Evolutionary conservation across 2,329 filamentous ascomycete species (phyloP).

Genomic region (Emergomyces orientalis): DNA sequence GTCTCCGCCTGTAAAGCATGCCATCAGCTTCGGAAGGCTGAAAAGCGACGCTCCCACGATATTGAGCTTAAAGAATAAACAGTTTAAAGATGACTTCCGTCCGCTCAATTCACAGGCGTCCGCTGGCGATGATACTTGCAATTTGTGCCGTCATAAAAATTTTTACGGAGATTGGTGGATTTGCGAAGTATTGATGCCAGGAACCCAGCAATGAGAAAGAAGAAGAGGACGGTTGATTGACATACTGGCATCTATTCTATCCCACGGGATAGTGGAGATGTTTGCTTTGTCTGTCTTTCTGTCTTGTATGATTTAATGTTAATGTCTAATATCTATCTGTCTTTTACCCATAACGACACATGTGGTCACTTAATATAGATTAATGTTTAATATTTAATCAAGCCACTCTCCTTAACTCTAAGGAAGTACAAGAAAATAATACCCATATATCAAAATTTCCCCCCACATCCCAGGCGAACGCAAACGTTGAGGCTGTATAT

Average conservation of each 20-base stretch:
- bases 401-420: too few species aligned
- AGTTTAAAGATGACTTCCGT: not conserved
- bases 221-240: not conserved
- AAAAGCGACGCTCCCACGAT: not conserved
- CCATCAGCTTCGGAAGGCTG: conserved; percentile 1
- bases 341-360: not conserved
- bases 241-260: not conserved
- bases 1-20: not conserved
- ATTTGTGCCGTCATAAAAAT: not conserved
- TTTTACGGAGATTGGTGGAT: not conserved
- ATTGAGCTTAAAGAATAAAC: conserved; percentile 5
- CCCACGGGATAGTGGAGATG: not conserved
- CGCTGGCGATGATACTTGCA: not conserved
- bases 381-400: not conserved
- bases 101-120: not conserved
- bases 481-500: not conserved
- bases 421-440: too few species aligned
- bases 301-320: not conserved
- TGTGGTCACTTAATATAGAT: not conserved
- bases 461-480: too few species aligned
- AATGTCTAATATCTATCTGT: not conserved
- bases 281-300: not conserved
- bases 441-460: too few species aligned
- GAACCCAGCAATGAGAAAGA: not conserved
- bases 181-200: not conserved